A percentile compares a stretch with the other conserved stretches of the same genome.
These are phyloP conservation scores for Podaxis sp. DNA, from an alignment of 768 basidiomycete genomes.

Conservation along the genomic window DNA sequence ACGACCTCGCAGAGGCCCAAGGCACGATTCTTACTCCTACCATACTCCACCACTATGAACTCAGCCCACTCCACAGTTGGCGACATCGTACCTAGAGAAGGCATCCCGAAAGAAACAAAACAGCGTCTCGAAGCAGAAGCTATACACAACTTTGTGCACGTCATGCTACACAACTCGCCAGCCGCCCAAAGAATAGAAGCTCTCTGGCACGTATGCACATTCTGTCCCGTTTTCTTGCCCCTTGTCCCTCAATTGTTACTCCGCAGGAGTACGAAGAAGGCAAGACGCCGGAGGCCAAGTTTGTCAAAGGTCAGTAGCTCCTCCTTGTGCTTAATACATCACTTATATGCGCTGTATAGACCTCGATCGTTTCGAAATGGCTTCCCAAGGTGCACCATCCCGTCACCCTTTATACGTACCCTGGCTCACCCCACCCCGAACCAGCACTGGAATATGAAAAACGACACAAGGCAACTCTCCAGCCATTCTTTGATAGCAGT, in stretches of 20 bases:
- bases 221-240: not conserved
- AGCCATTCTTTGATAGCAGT: conserved; percentile 80
- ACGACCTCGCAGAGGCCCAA: conserved; percentile 96
- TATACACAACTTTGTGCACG: conserved; percentile 85
- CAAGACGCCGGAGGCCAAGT: conserved; percentile 68
- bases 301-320: conserved; percentile 71
- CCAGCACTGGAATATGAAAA: conserved; percentile 75
- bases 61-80: conserved; percentile 56
- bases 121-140: conserved; percentile 78
- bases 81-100: conserved; percentile 90
- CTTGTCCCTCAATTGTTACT: not conserved
- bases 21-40: conserved; percentile 34
- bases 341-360: conserved; percentile 40
- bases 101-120: conserved; percentile 82
- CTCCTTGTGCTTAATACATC: not conserved
- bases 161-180: conserved; percentile 80
- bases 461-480: conserved; percentile 47
- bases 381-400: conserved; percentile 59
- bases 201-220: conserved; percentile 63
- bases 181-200: conserved; percentile 65
- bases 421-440: not conserved
- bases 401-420: not conserved
- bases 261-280: conserved; percentile 82
- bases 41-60: not conserved
- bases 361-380: conserved; percentile 87